Evolutionary conservation across 2,329 filamentous ascomycete species (phyloP).

Genomic region (Xylaria multiplex): DNA sequence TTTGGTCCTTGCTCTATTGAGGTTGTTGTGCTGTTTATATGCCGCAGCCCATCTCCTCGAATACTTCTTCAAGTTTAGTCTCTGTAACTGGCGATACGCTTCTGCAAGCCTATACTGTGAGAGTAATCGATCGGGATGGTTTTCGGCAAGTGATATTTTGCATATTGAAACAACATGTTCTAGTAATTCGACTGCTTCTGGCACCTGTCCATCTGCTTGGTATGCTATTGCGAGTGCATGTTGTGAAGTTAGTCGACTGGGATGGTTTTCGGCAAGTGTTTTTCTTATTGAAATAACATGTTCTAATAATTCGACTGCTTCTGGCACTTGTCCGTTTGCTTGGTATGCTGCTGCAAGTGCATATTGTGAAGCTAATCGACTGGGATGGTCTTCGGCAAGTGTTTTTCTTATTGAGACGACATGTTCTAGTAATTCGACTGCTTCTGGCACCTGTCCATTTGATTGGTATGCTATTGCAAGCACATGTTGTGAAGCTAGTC

Average conservation of each 20-base stretch:
- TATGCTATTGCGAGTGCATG: conserved; percentile 11
- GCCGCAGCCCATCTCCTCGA: too few species aligned
- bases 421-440: neutral
- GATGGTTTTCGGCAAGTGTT: too few species aligned
- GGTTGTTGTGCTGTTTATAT: too few species aligned
- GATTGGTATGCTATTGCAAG: conserved; percentile 1
- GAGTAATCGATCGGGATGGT: too few species aligned
- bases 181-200: conserved; percentile 2
- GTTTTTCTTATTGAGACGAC: neutral
- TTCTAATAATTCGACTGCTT: too few species aligned
- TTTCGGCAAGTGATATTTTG: neutral
- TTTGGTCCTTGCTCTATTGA: too few species aligned
- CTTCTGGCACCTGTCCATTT: neutral
- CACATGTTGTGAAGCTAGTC: neutral
- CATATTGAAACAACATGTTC: conserved; percentile 2
- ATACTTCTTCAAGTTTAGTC: too few species aligned
- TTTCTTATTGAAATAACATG: conserved; percentile 2
- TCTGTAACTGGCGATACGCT: too few species aligned
- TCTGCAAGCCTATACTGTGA: too few species aligned
- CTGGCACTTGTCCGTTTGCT: neutral
- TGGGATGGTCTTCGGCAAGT: neutral
- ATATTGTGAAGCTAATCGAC: neutral
- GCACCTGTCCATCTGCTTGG: neutral
- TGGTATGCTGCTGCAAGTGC: neutral
- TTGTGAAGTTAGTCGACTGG: conserved; percentile 6